Base-by-base conservation (phyloP, 768 basidiomycete genomes). In the Hemileccinum rubropunctum region DNA sequence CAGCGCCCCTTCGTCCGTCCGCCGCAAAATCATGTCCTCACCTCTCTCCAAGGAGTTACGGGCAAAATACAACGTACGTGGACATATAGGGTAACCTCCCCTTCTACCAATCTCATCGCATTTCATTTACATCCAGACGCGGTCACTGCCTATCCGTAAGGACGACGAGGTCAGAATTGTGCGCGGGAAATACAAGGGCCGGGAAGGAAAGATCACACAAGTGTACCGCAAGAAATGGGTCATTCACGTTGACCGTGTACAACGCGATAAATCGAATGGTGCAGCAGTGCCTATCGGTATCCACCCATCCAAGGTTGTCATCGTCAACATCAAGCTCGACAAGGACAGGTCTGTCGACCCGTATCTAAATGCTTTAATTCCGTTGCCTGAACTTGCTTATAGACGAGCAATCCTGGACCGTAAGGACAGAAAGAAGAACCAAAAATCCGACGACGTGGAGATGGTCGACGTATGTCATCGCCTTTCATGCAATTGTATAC, bases 191-290 rank as follows among this genome's bases (percentile, higher is more conserved):
- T 94, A 97, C 83, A 97, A 97, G 81, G 95, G 97, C 45, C 84
- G 94, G 67, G 95, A 99, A 80, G 95, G 95, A 65, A 98, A 98
- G 77, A 85, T 99, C 56, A 91, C 91, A 52, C 88, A 94, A 74
- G 95, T 98, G 58, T 95, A 95, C 82, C 89, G 95, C 71, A 95
- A 95, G 86, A 95, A 95, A 73, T 98, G 91, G 90, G 91, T 98
- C 48, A 88, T 99, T 72, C 88, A 98, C 75, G 90, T 99, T 67
- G 95, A 99, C 74, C 91, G 95, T 68, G 93, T 99, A 48, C 86
- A 89, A 72, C 84, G 93, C 59, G 95, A 99, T 79, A 98, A 98
- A 75, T 91, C 92, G 58, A 97, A 95, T 68, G 95, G 97, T 58
- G 87, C 94, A 52, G 84, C 93, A 48, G 83, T 88, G 51, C 90